Conservation (phyloP, 1,139 yeast species). For the Yamadazyma taylorii region DNA sequence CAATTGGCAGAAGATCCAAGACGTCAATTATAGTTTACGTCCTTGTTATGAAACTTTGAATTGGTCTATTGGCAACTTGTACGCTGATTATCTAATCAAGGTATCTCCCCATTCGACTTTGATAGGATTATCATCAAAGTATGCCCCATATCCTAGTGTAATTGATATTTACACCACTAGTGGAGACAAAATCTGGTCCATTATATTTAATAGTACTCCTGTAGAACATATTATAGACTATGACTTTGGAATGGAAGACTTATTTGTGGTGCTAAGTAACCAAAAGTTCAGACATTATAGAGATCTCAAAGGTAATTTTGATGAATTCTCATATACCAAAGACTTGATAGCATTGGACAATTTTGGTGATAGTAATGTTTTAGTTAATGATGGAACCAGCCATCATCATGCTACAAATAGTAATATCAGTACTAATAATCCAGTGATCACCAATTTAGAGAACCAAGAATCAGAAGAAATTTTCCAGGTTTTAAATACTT, state of each 20-base stretch:
- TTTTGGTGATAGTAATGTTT: constrained; percentile 27
- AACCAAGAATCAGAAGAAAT: constrained; percentile 33
- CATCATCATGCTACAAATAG: background rate
- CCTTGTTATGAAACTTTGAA: constrained; percentile 41
- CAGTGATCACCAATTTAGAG: constrained; percentile 34
- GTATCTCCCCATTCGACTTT: constrained; percentile 34
- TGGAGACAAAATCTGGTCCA: constrained; percentile 48
- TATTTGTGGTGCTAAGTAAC: constrained; percentile 59
- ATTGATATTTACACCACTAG: constrained; percentile 54
- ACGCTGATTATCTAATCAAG: constrained; percentile 27
- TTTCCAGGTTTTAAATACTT: constrained; percentile 22
- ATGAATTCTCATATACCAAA: constrained; percentile 44
- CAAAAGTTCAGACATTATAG: constrained; percentile 63
- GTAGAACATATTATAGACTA: constrained; percentile 59
- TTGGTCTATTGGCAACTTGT: constrained; percentile 37
- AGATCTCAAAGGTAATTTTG: constrained; percentile 68
- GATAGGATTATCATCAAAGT: constrained; percentile 38
- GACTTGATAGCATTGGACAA: constrained; percentile 37
- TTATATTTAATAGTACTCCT: constrained; percentile 52
- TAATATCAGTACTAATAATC: constrained; percentile 1
- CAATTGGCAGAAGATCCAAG: constrained; percentile 64
- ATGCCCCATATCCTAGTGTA: constrained; percentile 32
- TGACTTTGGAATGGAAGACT: constrained; percentile 56
- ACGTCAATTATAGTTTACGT: constrained; percentile 57
- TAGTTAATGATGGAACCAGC: constrained; percentile 6